These are phyloP conservation scores for Tieghemiomyces parasiticus DNA, from an alignment of 192 early-diverging fungal species.

Conservation along the genomic window DNA sequence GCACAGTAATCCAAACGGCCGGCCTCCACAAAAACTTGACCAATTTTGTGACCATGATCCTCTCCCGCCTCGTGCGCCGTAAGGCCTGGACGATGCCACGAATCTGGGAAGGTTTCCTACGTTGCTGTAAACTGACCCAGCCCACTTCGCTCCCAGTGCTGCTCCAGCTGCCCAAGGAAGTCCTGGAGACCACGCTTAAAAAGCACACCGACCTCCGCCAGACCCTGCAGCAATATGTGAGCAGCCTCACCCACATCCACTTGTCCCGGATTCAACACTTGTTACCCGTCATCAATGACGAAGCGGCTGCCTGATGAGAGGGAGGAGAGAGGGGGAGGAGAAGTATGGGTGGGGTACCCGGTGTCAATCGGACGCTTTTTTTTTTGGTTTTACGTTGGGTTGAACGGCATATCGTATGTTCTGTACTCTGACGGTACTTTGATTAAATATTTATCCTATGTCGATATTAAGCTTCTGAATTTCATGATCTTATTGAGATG, in stretches of 20 bases:
- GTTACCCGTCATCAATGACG: too few species aligned
- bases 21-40: background rate
- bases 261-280: conserved; percentile 2
- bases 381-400: too few species aligned
- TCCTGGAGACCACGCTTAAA: background rate
- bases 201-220: background rate
- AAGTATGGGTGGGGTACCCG: too few species aligned
- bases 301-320: too few species aligned
- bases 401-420: too few species aligned
- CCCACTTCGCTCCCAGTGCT: background rate
- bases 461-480: too few species aligned
- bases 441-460: too few species aligned
- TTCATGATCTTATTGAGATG: too few species aligned
- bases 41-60: background rate
- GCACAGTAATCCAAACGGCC: background rate
- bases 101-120: background rate
- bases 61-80: background rate
- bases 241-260: background rate
- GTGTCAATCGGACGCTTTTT: too few species aligned
- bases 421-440: too few species aligned
- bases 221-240: background rate
- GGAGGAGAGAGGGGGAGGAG: too few species aligned
- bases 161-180: background rate
- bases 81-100: background rate
- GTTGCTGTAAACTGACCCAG: background rate